Evolutionary conservation across 768 basidiomycete genomes (phyloP).

Genomic region (Phylloporus sp.): DNA sequence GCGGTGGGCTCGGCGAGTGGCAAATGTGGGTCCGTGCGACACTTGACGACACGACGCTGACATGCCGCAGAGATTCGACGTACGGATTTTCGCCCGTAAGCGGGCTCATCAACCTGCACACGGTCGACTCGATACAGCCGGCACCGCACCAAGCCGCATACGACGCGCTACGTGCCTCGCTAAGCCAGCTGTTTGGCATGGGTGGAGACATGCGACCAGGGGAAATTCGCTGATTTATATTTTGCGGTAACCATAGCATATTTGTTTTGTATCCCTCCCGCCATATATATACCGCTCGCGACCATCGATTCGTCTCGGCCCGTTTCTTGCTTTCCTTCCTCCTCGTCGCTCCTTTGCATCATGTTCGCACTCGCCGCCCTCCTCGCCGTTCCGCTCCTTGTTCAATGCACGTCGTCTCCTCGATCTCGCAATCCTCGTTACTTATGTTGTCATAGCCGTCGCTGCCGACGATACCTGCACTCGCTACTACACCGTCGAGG

Average conservation of each 20-base stretch:
- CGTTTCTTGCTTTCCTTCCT: neutral
- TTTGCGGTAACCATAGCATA: slow-evolving; percentile 6
- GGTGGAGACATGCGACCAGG: slow-evolving; percentile 16
- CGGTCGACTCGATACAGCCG: slow-evolving; percentile 71
- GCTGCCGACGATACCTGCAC: slow-evolving; percentile 37
- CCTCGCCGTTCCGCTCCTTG: slow-evolving; percentile 44
- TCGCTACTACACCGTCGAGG: slow-evolving; percentile 55
- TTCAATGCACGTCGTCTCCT: slow-evolving; percentile 34
- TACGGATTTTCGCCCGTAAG: slow-evolving; percentile 67
- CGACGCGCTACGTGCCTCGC: slow-evolving; percentile 46
- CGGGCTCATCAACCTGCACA: slow-evolving; percentile 60
- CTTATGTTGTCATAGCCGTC: slow-evolving; percentile 18
- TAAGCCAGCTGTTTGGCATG: slow-evolving; percentile 25
- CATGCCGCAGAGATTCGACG: slow-evolving; percentile 50
- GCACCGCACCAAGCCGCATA: slow-evolving; percentile 70
- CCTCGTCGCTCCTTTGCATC: slow-evolving; percentile 13
- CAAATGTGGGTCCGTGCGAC: slow-evolving; percentile 48
- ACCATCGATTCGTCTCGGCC: neutral
- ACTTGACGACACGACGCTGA: neutral
- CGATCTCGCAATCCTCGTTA: neutral
- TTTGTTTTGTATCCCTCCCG: neutral
- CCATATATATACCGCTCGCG: slow-evolving; percentile 1
- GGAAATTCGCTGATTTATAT: neutral
- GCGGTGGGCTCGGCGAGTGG: slow-evolving; percentile 62
- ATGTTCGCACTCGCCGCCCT: slow-evolving; percentile 42